A percentile compares a stretch with the other conserved stretches of the same genome.
These are phyloP conservation scores for Trichosporon ovoides DNA, from an alignment of 1,284 basidiomycete genomes.

Conservation along the genomic window DNA sequence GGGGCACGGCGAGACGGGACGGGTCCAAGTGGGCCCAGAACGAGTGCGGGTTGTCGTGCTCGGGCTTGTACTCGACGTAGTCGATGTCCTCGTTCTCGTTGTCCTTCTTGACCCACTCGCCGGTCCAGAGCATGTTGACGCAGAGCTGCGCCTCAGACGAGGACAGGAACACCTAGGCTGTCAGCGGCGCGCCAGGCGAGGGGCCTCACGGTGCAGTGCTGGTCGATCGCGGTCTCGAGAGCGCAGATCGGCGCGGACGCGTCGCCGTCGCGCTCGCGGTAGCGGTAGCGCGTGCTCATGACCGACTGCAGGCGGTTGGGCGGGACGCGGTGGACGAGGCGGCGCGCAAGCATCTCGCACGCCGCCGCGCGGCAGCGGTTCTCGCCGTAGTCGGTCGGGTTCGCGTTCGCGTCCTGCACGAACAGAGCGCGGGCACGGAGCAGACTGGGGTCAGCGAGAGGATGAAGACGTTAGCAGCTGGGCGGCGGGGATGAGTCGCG, in stretches of 20 bases:
- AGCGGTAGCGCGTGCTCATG: constrained; percentile 68
- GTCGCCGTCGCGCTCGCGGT: constrained; percentile 69
- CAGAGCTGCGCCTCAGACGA: constrained; percentile 76
- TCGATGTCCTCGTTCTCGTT: constrained; percentile 55
- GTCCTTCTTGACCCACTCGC: constrained; percentile 71
- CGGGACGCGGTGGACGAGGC: constrained; percentile 65
- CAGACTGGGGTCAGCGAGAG: constrained; percentile 59
- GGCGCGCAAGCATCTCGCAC: constrained; percentile 80
- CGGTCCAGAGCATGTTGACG: constrained; percentile 62
- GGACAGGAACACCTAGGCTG: constrained; percentile 69
- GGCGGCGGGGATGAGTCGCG: too few species aligned
- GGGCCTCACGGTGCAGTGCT: constrained; percentile 51
- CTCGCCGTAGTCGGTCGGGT: constrained; percentile 73
- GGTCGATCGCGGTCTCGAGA: constrained; percentile 76
- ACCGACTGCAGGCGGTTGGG: constrained; percentile 62
- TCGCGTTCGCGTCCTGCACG: constrained; percentile 52
- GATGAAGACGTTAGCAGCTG: not conserved
- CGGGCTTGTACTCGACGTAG: constrained; percentile 45
- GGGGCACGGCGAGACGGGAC: constrained; percentile 75
- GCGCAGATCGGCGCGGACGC: constrained; percentile 67
- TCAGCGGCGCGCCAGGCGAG: not conserved
- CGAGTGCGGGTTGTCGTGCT: constrained; percentile 43
- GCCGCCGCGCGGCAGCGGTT: constrained; percentile 74
- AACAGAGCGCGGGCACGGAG: constrained; percentile 74
- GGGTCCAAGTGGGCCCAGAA: constrained; percentile 72